These are phyloP conservation scores for Hirschioporus abietinus DNA, from an alignment of 768 basidiomycete species.

Conservation along the genomic window DNA sequence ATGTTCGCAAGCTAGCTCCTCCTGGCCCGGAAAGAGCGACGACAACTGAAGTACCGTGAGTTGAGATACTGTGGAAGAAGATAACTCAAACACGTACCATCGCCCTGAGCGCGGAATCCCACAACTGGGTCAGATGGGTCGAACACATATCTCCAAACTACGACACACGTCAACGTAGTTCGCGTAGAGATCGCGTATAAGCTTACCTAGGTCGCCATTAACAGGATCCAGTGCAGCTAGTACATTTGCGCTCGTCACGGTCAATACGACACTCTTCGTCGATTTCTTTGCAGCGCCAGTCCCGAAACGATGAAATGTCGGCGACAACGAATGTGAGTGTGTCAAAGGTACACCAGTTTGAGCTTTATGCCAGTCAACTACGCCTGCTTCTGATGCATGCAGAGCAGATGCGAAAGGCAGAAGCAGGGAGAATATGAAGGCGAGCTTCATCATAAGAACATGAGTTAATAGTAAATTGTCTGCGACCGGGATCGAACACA, in stretches of 20 bases:
- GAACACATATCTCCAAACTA: conserved; percentile 80
- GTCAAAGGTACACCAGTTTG: conserved; percentile 69
- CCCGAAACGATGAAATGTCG: conserved; percentile 47
- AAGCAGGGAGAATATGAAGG: conserved; percentile 7
- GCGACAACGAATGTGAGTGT: conserved; percentile 45
- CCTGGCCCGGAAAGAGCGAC: conserved; percentile 72
- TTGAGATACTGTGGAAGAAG: conserved; percentile 8
- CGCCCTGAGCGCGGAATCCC: conserved; percentile 51
- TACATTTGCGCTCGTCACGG: conserved; percentile 70
- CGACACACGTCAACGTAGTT: not conserved
- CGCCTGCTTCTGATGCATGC: conserved; percentile 70
- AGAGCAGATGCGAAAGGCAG: conserved; percentile 37
- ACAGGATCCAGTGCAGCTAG: conserved; percentile 64
- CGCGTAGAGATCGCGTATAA: no score
- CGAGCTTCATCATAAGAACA: not conserved
- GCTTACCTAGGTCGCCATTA: conserved; percentile 69
- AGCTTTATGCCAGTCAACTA: conserved; percentile 84
- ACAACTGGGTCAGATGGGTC: conserved; percentile 64
- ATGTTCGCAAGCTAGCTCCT: conserved; percentile 61
- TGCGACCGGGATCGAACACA: no score
- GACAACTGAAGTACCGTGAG: conserved; percentile 39
- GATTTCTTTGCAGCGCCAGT: conserved; percentile 19
- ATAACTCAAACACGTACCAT: conserved; percentile 40
- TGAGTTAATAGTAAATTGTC: not conserved
- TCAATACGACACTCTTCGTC: conserved; percentile 48